A percentile compares a stretch with the other conserved stretches of the same genome.
Evolutionary conservation across 2,329 filamentous ascomycete species (phyloP).

Genomic region (Fusarium marasasianum): DNA sequence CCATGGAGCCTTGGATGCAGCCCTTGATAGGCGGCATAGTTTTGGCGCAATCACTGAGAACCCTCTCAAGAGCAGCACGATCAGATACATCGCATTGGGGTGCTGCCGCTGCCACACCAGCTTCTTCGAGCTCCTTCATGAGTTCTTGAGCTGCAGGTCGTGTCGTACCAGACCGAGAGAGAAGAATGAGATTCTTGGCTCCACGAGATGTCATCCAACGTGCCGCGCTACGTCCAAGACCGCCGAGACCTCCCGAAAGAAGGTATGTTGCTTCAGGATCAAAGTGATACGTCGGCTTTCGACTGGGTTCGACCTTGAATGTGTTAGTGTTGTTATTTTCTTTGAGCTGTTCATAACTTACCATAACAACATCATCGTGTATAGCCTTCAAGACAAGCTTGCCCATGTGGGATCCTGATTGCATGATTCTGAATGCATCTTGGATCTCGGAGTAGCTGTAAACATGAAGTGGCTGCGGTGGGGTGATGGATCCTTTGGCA

Average conservation of each 20-base stretch:
- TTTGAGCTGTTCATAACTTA: background rate
- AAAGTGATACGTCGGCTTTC: slow-evolving; percentile 30
- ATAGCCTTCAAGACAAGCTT: background rate
- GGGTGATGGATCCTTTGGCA: background rate
- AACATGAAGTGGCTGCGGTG: background rate
- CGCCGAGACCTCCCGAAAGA: background rate
- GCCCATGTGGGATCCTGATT: background rate
- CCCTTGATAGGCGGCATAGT: slow-evolving; percentile 52
- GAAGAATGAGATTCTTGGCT: background rate
- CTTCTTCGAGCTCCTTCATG: slow-evolving; percentile 31
- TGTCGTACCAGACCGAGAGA: background rate
- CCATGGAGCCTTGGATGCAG: slow-evolving; percentile 58
- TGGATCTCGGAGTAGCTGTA: background rate
- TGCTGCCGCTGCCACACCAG: slow-evolving; percentile 35
- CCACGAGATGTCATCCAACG: background rate
- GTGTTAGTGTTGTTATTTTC: slow-evolving; percentile 21
- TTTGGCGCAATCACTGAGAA: slow-evolving; percentile 35
- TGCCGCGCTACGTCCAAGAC: background rate
- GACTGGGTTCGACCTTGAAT: background rate
- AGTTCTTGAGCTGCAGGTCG: background rate
- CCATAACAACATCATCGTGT: background rate
- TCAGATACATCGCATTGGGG: slow-evolving; percentile 61
- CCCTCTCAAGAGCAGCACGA: slow-evolving; percentile 39
- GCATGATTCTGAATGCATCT: background rate
- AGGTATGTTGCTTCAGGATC: slow-evolving; percentile 8